These are phyloP conservation scores for Aspergillus fijiensis DNA, from an alignment of 2,329 filamentous ascomycete species.

Conservation along the genomic window DNA sequence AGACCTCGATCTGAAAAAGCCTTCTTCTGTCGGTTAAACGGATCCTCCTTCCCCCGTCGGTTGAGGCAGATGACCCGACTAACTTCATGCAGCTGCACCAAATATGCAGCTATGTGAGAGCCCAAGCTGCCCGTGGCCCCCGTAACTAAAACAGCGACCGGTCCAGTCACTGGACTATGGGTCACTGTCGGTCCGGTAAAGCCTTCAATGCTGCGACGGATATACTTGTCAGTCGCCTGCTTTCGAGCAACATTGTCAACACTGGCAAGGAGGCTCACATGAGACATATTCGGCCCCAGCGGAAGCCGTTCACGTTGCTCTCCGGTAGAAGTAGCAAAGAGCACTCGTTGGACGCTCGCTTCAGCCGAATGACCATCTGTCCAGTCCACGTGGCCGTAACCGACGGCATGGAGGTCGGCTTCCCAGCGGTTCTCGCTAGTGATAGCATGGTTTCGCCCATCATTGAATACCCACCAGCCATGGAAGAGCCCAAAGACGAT, in stretches of 20 bases:
- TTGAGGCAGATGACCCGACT: constrained; percentile 50
- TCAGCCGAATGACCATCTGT: constrained; percentile 32
- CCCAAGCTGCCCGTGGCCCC: constrained; percentile 45
- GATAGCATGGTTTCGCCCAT: constrained; percentile 37
- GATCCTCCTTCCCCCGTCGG: constrained; percentile 32
- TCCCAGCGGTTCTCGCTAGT: constrained; percentile 25
- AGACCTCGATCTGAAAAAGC: constrained; percentile 31
- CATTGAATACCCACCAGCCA: constrained; percentile 44
- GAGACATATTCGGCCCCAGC: neutral
- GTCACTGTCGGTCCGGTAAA: constrained; percentile 14
- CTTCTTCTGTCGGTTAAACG: constrained; percentile 35
- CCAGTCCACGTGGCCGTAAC: constrained; percentile 37
- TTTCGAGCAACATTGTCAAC: constrained; percentile 14
- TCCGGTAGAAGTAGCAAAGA: constrained; percentile 26
- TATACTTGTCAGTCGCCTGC: constrained; percentile 22
- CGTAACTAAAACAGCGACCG: constrained; percentile 40
- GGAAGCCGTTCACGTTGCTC: constrained; percentile 6
- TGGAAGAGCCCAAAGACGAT: constrained; percentile 37
- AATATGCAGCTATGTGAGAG: constrained; percentile 40
- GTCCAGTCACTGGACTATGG: neutral
- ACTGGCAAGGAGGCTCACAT: neutral
- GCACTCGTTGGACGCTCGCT: constrained; percentile 22
- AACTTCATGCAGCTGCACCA: constrained; percentile 32
- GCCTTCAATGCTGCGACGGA: constrained; percentile 22
- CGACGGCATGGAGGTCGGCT: constrained; percentile 26